A percentile compares a stretch with the other conserved stretches of the same genome.
Evolutionary conservation across 805 yeast species (phyloP).

Genomic region (Komagataella pseudopastoris): DNA sequence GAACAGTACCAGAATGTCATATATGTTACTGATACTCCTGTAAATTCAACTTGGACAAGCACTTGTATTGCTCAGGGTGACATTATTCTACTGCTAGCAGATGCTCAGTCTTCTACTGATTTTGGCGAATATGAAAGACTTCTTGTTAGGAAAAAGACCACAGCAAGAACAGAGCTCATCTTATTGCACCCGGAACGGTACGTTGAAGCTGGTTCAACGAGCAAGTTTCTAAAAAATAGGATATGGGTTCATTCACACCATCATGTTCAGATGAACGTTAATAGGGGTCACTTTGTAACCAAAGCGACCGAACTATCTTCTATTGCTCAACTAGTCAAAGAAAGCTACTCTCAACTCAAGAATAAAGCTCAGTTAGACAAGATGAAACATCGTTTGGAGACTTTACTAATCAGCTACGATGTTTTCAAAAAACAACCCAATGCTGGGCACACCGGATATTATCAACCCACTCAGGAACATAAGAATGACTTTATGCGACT

Average conservation of each 20-base stretch:
- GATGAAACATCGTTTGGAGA: conserved; percentile 8
- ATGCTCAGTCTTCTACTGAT: conserved; percentile 58
- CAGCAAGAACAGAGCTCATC: conserved; percentile 80
- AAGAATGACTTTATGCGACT: conserved; percentile 83
- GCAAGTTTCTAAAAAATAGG: conserved; percentile 71
- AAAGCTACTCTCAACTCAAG: background rate
- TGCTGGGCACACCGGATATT: conserved; percentile 1
- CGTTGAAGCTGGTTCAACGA: conserved; percentile 78
- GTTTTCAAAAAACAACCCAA: conserved; percentile 7
- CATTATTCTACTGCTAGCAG: conserved; percentile 80
- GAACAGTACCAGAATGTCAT: conserved; percentile 81
- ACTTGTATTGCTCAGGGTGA: conserved; percentile 94
- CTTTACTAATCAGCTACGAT: conserved; percentile 14
- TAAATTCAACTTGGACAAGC: conserved; percentile 77
- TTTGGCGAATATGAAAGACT: conserved; percentile 81
- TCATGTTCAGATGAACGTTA: conserved; percentile 61
- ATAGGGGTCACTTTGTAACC: background rate
- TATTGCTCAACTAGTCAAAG: background rate
- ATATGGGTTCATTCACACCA: conserved; percentile 91
- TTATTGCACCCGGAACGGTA: conserved; percentile 71
- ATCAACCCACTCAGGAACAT: conserved; percentile 32
- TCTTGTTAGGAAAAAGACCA: conserved; percentile 59
- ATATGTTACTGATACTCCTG: conserved; percentile 77
- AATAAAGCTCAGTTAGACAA: conserved; percentile 5
- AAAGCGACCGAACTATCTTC: background rate